A percentile compares a stretch with the other conserved stretches of the same genome.
phyloP scores from a whole-genome alignment of 371 early-diverging fungal species.

The Lichtheimia hyalospora region DNA sequence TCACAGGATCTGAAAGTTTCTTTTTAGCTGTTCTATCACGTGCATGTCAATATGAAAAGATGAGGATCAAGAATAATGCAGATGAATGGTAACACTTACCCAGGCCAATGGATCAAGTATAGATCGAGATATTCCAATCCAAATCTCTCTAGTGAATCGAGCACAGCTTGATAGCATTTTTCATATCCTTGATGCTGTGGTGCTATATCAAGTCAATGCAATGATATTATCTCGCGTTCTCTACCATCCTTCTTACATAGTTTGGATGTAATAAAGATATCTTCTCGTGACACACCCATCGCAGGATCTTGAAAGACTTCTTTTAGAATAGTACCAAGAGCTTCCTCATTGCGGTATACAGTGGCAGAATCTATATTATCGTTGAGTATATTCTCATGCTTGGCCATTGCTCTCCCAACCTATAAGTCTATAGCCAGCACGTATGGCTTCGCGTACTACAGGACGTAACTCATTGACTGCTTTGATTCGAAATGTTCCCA shows the following conservation, averaged over 20 bases:
- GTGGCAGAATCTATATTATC: slow-evolving; percentile 64
- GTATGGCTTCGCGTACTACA: slow-evolving; percentile 58
- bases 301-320: slow-evolving; percentile 57
- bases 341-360: slow-evolving; percentile 85
- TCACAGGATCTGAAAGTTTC: slow-evolving; percentile 40
- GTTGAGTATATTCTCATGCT: no score
- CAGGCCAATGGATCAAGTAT: slow-evolving; percentile 74
- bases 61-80: background rate
- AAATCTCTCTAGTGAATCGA: slow-evolving; percentile 60
- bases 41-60: background rate
- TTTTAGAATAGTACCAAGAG: slow-evolving; percentile 71
- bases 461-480: slow-evolving; percentile 44
- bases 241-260: slow-evolving; percentile 55
- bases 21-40: slow-evolving; percentile 32
- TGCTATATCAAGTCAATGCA: slow-evolving; percentile 39
- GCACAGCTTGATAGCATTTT: slow-evolving; percentile 55
- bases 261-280: slow-evolving; percentile 94
- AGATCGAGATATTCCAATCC: slow-evolving; percentile 78
- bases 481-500: slow-evolving; percentile 74
- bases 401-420: slow-evolving; percentile 34
- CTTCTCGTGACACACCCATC: slow-evolving; percentile 67
- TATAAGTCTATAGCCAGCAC: slow-evolving; percentile 69
- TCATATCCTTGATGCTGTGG: slow-evolving; percentile 85
- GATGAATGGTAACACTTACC: slow-evolving; percentile 13
- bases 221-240: background rate